phyloP scores from a whole-genome alignment of 1,139 yeast species.

The Geotrichum citri-aurantii region DNA sequence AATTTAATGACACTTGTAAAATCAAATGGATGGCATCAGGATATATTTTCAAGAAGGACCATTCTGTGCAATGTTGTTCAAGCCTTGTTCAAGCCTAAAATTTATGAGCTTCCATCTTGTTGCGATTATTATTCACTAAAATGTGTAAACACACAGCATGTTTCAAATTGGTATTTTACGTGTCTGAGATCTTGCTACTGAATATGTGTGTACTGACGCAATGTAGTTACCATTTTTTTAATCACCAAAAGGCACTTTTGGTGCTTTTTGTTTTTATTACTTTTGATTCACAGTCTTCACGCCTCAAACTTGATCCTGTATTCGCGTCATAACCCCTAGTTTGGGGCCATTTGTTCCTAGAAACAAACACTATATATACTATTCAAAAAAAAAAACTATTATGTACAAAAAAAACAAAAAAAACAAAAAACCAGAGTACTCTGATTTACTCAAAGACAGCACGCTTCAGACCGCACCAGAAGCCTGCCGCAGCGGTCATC shows the following conservation, averaged over 20 bases:
- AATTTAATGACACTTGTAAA: background rate
- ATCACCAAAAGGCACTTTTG: too few relatives aligned
- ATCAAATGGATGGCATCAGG: background rate
- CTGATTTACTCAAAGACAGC: constrained; percentile 24
- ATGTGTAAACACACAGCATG: background rate
- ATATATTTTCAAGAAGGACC: background rate
- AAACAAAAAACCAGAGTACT: background rate
- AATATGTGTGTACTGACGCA: too few relatives aligned
- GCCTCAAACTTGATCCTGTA: background rate
- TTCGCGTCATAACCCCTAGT: background rate
- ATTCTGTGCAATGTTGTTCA: too few relatives aligned
- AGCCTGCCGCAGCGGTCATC: constrained; percentile 86
- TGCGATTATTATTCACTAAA: background rate
- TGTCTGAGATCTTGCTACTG: too few relatives aligned
- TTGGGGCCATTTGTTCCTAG: background rate
- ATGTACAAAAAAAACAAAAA: background rate
- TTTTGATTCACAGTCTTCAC: background rate
- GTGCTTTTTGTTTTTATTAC: too few relatives aligned
- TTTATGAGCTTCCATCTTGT: background rate
- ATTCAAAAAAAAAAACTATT: background rate
- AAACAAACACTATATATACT: background rate
- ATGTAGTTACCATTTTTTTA: too few relatives aligned
- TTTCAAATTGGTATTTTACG: background rate
- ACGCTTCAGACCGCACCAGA: constrained; percentile 83
- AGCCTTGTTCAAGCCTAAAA: too few relatives aligned